A percentile compares a stretch with the other conserved stretches of the same genome.
These are phyloP conservation scores for Paracamarosporium sp. DNA, from an alignment of 2,329 filamentous ascomycete genomes.

Conservation along the genomic window DNA sequence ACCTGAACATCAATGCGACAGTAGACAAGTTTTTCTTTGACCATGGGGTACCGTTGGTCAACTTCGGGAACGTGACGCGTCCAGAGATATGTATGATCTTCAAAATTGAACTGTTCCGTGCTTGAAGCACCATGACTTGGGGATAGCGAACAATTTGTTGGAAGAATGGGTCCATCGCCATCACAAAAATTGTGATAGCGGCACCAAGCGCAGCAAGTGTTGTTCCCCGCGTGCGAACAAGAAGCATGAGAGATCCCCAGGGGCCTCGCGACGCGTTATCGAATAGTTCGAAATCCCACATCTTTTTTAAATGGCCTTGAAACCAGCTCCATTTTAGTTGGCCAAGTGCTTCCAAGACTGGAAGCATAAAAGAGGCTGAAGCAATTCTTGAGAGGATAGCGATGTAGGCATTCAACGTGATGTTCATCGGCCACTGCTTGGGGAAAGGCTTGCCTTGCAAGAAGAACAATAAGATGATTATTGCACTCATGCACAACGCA, in stretches of 20 bases:
- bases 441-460: slow-evolving; percentile 8
- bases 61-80: no score
- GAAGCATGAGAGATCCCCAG: slow-evolving; percentile 13
- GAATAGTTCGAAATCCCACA: slow-evolving; percentile 27
- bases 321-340: slow-evolving; percentile 29
- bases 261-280: slow-evolving; percentile 17
- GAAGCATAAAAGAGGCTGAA: slow-evolving; percentile 15
- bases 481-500: slow-evolving; percentile 16
- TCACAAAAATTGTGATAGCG: slow-evolving; percentile 16
- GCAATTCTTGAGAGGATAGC: slow-evolving; percentile 16
- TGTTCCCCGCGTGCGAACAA: slow-evolving; percentile 8
- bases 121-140: neutral
- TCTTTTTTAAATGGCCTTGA: slow-evolving; percentile 5
- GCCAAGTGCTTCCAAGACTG: slow-evolving; percentile 16
- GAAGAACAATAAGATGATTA: slow-evolving; percentile 8
- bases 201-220: slow-evolving; percentile 20
- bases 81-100: no score
- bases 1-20: no score
- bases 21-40: no score
- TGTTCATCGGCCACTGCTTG: slow-evolving; percentile 8
- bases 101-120: slow-evolving; percentile 6
- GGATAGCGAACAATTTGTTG: slow-evolving; percentile 16
- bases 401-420: slow-evolving; percentile 25
- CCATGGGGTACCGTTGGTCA: no score
- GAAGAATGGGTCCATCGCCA: slow-evolving; percentile 18